phyloP scores from a whole-genome alignment of 106 monocot species.

The Cymbidium sinense region DNA sequence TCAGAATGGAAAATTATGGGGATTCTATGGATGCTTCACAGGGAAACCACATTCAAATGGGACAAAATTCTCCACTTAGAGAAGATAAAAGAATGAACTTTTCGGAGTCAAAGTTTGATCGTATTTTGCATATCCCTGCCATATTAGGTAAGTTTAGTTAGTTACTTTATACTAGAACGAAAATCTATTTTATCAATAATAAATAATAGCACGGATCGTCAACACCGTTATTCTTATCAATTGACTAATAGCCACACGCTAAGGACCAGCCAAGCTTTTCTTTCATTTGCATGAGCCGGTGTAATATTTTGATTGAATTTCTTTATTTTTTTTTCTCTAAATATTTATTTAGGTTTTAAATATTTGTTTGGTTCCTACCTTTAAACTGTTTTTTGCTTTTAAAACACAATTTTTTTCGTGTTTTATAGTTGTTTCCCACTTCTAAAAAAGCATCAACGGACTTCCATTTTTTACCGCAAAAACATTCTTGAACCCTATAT shows the following conservation, averaged over 20 bases:
- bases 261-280: neutral
- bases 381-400: neutral
- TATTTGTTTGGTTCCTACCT: neutral
- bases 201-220: neutral
- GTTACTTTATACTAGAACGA: neutral
- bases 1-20: too few species aligned
- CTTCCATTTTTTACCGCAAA: neutral
- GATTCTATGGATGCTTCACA: constrained; percentile 5
- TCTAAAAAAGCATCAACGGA: neutral
- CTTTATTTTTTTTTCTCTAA: neutral
- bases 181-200: neutral
- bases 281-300: neutral
- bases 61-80: constrained; percentile 10
- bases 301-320: neutral
- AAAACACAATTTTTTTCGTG: neutral
- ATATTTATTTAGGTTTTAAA: neutral
- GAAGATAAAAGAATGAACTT: constrained; percentile 25
- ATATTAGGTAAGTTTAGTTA: constrained; percentile 15
- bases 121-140: constrained; percentile 12
- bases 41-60: constrained; percentile 10
- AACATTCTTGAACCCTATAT: neutral
- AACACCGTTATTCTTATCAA: neutral
- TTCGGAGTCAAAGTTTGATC: constrained; percentile 26
- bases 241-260: neutral
- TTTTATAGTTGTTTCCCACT: neutral